Percentiles rank a stretch among this genome's conserved stretches.
Conservation (phyloP, 2,329 filamentous ascomycete species). For the Emmonsiellopsis sp. region DNA sequence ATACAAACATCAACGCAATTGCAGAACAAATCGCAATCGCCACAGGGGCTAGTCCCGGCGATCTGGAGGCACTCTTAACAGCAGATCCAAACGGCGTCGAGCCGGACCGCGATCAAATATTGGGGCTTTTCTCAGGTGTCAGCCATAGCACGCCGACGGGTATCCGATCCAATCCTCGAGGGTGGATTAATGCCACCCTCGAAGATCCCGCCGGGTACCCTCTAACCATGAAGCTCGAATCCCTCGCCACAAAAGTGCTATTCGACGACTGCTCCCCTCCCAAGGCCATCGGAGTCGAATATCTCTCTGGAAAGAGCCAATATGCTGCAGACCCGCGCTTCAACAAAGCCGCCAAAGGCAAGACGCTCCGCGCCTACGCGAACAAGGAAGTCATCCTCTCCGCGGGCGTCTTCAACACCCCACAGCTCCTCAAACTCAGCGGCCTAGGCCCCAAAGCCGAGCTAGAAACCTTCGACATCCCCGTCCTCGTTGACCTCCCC, state of each 20-base stretch:
- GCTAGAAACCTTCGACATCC: conserved; percentile 45
- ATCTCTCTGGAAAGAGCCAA: conserved; percentile 37
- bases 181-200: conserved; percentile 21
- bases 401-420: conserved; percentile 52
- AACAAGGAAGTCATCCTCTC: conserved; percentile 38
- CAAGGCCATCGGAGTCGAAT: conserved; percentile 41
- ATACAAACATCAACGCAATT: conserved; percentile 37
- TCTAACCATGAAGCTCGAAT: conserved; percentile 45
- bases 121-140: conserved; percentile 42
- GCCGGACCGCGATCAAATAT: conserved; percentile 35
- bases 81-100: conserved; percentile 44
- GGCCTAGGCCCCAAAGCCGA: conserved; percentile 51
- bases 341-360: conserved; percentile 17
- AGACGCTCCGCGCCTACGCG: conserved; percentile 22
- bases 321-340: conserved; percentile 38
- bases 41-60: conserved; percentile 35
- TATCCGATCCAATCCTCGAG: conserved; percentile 36
- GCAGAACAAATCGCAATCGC: conserved; percentile 41
- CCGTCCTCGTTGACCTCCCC: conserved; percentile 45
- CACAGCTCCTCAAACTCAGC: conserved; percentile 55
- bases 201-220: conserved; percentile 37
- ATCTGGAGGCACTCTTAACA: conserved; percentile 37
- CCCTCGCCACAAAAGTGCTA: conserved; percentile 36
- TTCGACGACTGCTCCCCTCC: conserved; percentile 34
- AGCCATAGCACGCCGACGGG: conserved; percentile 36